Conservation (phyloP, 371 early-diverging fungal genomes). For the Rhizopus arrhizus region DNA sequence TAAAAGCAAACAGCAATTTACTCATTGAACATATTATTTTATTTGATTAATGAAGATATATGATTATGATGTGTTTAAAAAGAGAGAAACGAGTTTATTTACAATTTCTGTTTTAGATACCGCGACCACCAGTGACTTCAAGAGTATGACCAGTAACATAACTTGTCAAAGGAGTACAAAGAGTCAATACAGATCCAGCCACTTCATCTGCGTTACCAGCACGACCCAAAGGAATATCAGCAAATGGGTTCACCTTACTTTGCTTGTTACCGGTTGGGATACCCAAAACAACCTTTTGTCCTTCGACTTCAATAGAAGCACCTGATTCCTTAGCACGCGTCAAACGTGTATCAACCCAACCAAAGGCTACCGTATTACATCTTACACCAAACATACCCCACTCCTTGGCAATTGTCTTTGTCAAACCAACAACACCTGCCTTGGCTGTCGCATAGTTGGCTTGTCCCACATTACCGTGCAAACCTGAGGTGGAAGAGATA, state of each 20-base stretch:
- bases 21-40: too few relatives aligned
- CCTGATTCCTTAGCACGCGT: slow-evolving; percentile 74
- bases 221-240: slow-evolving; percentile 66
- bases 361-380: slow-evolving; percentile 69
- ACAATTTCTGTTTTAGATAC: slow-evolving; percentile 49
- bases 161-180: slow-evolving; percentile 65
- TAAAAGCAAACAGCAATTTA: too few relatives aligned
- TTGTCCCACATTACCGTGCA: slow-evolving; percentile 72
- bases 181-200: slow-evolving; percentile 64
- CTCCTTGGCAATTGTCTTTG: slow-evolving; percentile 67
- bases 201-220: slow-evolving; percentile 70
- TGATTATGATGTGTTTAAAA: too few relatives aligned
- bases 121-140: slow-evolving; percentile 73
- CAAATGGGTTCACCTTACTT: slow-evolving; percentile 48
- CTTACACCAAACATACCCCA: slow-evolving; percentile 67
- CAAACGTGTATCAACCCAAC: slow-evolving; percentile 70
- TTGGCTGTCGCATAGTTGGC: slow-evolving; percentile 65
- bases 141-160: slow-evolving; percentile 69
- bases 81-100: neutral
- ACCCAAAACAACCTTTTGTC: slow-evolving; percentile 69
- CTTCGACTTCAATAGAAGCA: slow-evolving; percentile 64
- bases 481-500: slow-evolving; percentile 69
- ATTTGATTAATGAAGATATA: too few relatives aligned
- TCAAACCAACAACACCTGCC: slow-evolving; percentile 60
- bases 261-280: slow-evolving; percentile 62